phyloP scores from a whole-genome alignment of 495 filamentous ascomycete species.

The Penicillium taxi region DNA sequence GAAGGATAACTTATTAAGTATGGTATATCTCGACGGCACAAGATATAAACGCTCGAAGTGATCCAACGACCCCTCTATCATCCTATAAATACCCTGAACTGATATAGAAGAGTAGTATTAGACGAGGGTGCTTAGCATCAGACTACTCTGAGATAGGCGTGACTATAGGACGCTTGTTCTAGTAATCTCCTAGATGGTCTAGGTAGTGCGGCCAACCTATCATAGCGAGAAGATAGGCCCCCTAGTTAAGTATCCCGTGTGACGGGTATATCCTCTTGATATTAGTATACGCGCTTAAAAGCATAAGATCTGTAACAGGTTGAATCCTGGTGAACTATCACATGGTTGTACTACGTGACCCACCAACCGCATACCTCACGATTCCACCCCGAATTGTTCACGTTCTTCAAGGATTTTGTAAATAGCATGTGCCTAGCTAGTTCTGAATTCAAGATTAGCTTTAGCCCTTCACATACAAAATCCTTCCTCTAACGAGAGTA shows the following conservation, averaged over 20 bases:
- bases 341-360: no score
- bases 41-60: slow-evolving; percentile 1
- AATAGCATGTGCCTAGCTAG: no score
- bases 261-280: neutral
- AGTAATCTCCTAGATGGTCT: slow-evolving; percentile 1
- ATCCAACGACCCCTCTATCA: neutral
- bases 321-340: no score
- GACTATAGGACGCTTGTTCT: slow-evolving; percentile 1
- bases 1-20: slow-evolving; percentile 1
- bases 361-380: no score
- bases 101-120: neutral
- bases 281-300: neutral
- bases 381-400: no score
- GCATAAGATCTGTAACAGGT: no score
- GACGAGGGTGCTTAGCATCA: slow-evolving; percentile 1
- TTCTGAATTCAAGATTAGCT: no score
- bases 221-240: slow-evolving; percentile 1
- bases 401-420: no score
- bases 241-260: slow-evolving; percentile 2
- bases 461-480: no score
- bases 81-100: neutral
- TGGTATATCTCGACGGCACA: neutral
- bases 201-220: slow-evolving; percentile 1
- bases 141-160: neutral
- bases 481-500: no score